Conservation (phyloP, 129 eudicot species). For the Dittrichia graveolens region DNA sequence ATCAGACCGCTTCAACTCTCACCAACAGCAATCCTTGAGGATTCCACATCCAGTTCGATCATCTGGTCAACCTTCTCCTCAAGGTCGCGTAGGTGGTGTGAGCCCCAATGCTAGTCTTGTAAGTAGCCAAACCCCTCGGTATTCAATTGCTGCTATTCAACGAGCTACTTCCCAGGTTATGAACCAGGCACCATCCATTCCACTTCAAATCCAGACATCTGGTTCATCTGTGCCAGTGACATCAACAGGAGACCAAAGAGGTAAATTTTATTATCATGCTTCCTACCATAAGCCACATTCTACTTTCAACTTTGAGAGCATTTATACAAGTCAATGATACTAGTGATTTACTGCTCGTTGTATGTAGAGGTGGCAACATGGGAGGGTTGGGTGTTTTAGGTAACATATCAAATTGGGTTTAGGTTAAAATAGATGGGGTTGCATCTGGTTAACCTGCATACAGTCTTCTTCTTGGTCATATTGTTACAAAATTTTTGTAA, state of each 20-base stretch:
- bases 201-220: constrained; percentile 41
- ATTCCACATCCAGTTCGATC: constrained; percentile 36
- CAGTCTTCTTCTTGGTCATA: no score
- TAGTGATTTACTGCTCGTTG: no score
- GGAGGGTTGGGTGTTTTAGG: no score
- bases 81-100: constrained; percentile 38
- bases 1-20: constrained; percentile 37
- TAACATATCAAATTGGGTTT: no score
- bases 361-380: no score
- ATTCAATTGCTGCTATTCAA: constrained; percentile 32
- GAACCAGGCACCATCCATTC: constrained; percentile 24
- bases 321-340: neutral
- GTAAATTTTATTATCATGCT: constrained; percentile 11
- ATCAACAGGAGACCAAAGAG: constrained; percentile 45
- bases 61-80: constrained; percentile 38
- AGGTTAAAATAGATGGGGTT: no score
- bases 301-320: neutral
- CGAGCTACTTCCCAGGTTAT: constrained; percentile 36
- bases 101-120: constrained; percentile 21
- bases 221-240: constrained; percentile 34
- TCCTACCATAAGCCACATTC: neutral
- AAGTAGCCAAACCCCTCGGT: constrained; percentile 37
- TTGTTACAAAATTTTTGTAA: no score
- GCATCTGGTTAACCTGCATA: no score
- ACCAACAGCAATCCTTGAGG: constrained; percentile 41